Conservation (phyloP, 1,139 yeast genomes). For the Starmera stellimalicola region DNA sequence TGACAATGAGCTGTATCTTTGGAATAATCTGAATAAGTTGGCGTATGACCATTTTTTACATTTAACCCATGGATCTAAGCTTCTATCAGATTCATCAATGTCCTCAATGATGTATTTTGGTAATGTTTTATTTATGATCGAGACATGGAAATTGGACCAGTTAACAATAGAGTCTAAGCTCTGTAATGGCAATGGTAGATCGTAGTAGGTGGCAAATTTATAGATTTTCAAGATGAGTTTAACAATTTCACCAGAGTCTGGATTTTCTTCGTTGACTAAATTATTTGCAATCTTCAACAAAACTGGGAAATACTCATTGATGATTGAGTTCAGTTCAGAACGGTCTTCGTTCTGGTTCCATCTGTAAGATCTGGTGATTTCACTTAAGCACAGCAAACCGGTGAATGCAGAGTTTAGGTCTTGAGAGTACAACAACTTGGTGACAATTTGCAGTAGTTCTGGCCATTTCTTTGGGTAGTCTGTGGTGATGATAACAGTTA, state of each 20-base stretch:
- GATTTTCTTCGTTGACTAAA: conserved; percentile 35
- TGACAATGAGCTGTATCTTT: conserved; percentile 54
- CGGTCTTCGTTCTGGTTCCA: conserved; percentile 65
- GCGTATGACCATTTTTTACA: conserved; percentile 90
- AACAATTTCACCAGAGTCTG: conserved; percentile 61
- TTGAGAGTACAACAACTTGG: conserved; percentile 44
- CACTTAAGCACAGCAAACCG: conserved; percentile 69
- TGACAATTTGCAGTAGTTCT: conserved; percentile 46
- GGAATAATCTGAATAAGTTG: conserved; percentile 65
- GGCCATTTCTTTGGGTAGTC: conserved; percentile 77
- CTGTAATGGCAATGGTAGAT: conserved; percentile 66
- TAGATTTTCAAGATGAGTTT: conserved; percentile 69
- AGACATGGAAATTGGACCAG: conserved; percentile 77
- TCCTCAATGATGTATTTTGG: conserved; percentile 37
- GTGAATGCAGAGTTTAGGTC: conserved; percentile 57
- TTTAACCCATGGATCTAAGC: conserved; percentile 51
- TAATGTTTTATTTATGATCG: conserved; percentile 50
- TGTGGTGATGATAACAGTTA: conserved; percentile 50
- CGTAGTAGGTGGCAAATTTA: conserved; percentile 75
- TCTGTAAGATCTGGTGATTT: conserved; percentile 64
- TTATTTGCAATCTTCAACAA: conserved; percentile 57
- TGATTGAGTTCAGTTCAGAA: conserved; percentile 47
- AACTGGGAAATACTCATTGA: conserved; percentile 58
- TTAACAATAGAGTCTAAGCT: conserved; percentile 43
- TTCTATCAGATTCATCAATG: conserved; percentile 39